A percentile compares a stretch with the other conserved stretches of the same genome.
These are phyloP conservation scores for Bjerkandera adusta DNA, from an alignment of 1,284 basidiomycete species.

Conservation along the genomic window DNA sequence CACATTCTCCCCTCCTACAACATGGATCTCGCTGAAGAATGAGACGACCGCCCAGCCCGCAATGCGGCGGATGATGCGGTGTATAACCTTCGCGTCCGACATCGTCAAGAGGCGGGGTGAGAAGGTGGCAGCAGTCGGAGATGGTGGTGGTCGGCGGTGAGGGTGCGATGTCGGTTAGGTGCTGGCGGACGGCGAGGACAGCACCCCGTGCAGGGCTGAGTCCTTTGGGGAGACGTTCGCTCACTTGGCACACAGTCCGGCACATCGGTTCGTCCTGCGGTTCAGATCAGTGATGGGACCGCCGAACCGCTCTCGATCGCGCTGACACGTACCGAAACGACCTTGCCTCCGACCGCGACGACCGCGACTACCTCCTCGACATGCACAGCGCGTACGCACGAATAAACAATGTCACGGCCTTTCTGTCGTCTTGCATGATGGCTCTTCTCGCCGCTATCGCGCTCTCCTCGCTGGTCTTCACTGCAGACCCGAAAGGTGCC, in stretches of 20 bases:
- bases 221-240: background rate
- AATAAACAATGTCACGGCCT: conserved; percentile 70
- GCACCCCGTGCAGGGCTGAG: background rate
- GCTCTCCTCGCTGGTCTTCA: conserved; percentile 65
- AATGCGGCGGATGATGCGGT: conserved; percentile 63
- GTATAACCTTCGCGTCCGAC: conserved; percentile 44
- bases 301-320: background rate
- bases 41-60: conserved; percentile 75
- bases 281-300: background rate
- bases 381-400: conserved; percentile 74
- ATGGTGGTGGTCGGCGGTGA: conserved; percentile 8
- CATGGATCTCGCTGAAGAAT: conserved; percentile 85
- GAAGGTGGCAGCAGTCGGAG: background rate
- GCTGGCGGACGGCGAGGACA: conserved; percentile 2
- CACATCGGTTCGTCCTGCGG: background rate
- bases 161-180: background rate
- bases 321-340: conserved; percentile 4
- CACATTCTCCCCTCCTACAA: conserved; percentile 85
- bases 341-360: background rate
- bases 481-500: conserved; percentile 53
- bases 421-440: conserved; percentile 80
- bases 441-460: conserved; percentile 73
- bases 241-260: background rate
- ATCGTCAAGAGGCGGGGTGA: conserved; percentile 19
- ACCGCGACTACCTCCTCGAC: background rate